Base-by-base conservation (phyloP, 2,329 filamentous ascomycete genomes). In the Byssothecium circinans region DNA sequence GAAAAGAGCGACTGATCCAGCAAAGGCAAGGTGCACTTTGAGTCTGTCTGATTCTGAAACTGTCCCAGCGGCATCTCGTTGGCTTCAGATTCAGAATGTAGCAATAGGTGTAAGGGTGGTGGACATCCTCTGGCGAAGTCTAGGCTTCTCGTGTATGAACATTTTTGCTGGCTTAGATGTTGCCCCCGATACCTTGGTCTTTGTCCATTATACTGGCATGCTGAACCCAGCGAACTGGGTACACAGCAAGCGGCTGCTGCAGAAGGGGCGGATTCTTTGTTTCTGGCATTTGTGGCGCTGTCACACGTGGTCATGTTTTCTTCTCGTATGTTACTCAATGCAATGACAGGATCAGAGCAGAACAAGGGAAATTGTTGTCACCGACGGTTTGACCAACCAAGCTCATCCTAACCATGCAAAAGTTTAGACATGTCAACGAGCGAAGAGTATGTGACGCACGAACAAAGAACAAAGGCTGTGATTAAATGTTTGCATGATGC, bases 1-100 rank as follows among this genome's bases (percentile, higher is more conserved):
- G 49, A 47, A 43, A 60, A 65, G 1, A 56, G 39, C 6, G 57
- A 48, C 30, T 54, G 36, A 36, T 64, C 60, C 1, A 64, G 52
- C 38, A 65, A 49, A 10, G 60, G 64, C 23, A 51, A 33, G 8
- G 59, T 58, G 43, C 60, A 66, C 4, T 39, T 43, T 23, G 36
- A 35, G 5, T 35, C 33, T 27, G 54, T 57, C 19, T 48, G 50
- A 40, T 62, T 62, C 12, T 36, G 38, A 46, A 56, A 60, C n/a
- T 43, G 40, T 38, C 40, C 48, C n/a, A 51, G 36, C 11, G 40
- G 43, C 48, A 51, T 51, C 12, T 32, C 44, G 40, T 4, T 25
- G n/a, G 14, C 2, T 18, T 41, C 18, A 30, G 2, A 18, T 19
- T 20, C 18, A 18, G 20, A 39, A 27, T 39, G 19, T 39, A n/a